Evolutionary conservation across 2,329 filamentous ascomycete species (phyloP), one percentile per base, ranked within the genome.

Genomic region (Pseudophaeomoniella oleicola): DNA sequence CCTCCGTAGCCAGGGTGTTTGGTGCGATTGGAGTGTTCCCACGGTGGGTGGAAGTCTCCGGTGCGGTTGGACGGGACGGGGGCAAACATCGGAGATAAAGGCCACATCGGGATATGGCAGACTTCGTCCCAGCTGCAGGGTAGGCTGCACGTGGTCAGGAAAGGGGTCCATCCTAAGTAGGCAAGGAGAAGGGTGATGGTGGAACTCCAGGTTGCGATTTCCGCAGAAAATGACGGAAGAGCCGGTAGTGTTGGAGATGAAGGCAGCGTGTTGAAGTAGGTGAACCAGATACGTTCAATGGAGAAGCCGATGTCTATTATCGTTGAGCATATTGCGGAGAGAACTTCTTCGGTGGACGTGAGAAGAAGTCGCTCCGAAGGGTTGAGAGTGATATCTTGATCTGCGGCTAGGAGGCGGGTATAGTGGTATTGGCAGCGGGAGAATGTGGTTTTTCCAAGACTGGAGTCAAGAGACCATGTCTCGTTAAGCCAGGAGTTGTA

Each of bases 41-140:
- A 27, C 9, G 22, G 22, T 9, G 22, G 22, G n/a, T n/a, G n/a
- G n/a, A n/a, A n/a, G 22, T 27, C n/a, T n/a, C 38, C 34, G 30
- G 3, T n/a, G 35, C 19, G 41, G 19, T 32, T 30, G 4, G 30
- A 34, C 18, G 32, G 36, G 31, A 37, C 37, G n/a, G n/a, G n/a
- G n/a, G n/a, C n/a, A n/a, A n/a, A n/a, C 16, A 40, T 33, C 19
- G 32, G 36, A 16, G 52, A 40, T 41, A 65, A 41, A 2, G 66
- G 66, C 66, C 65, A 69, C 59, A 69, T 69, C 1, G 66, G 64
- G 29, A 69, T 65, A 40, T 58, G 67, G 43, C 66, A 68, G 10
- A 57, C 53, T 44, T 67, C 60, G 38, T 63, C 56, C 47, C 53
- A 56, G 3, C 42, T 57, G 39, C 65, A 69, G 30, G 54, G 53